Evolutionary conservation across 208 protist genomes (phyloP).

Genomic region (Wallacemonas sp.): DNA sequence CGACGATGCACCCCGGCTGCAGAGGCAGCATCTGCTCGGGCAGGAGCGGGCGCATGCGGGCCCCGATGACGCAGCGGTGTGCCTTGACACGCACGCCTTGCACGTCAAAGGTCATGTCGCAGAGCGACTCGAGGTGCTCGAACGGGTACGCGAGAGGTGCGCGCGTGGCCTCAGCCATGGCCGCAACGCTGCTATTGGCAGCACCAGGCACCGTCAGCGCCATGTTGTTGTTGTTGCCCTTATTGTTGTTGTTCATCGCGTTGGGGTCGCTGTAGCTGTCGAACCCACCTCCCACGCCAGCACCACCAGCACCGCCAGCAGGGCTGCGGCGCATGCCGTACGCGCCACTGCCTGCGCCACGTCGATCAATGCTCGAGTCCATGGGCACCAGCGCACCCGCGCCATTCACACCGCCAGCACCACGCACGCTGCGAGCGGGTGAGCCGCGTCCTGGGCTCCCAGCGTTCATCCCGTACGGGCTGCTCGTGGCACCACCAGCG

Average conservation of each 20-base stretch:
- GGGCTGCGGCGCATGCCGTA: conserved; percentile 19
- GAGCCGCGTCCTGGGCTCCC: conserved; percentile 1
- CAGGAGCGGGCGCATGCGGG: conserved; percentile 77
- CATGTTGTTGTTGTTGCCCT: conserved; percentile 1
- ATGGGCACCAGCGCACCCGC: conserved; percentile 24
- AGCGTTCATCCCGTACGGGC: conserved; percentile 14
- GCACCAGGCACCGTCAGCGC: conserved; percentile 1
- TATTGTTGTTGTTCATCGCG: neutral
- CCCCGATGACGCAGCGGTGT: conserved; percentile 88
- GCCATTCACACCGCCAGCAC: too few species aligned
- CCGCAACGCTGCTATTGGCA: neutral
- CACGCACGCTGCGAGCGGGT: conserved; percentile 5
- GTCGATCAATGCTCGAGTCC: conserved; percentile 31
- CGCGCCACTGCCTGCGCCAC: conserved; percentile 17
- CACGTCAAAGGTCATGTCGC: conserved; percentile 90
- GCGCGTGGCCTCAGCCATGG: conserved; percentile 4
- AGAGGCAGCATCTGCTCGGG: conserved; percentile 78
- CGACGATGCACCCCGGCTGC: conserved; percentile 75
- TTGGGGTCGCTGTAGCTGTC: conserved; percentile 21
- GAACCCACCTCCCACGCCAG: neutral
- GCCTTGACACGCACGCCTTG: conserved; percentile 78
- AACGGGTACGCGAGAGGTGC: conserved; percentile 83
- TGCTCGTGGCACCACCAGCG: conserved; percentile 6
- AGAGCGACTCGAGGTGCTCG: conserved; percentile 73
- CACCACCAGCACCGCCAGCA: too few species aligned